Conservation (phyloP, 108 stramenopile genomes). For the Nannochloropsis oceanica region DNA sequence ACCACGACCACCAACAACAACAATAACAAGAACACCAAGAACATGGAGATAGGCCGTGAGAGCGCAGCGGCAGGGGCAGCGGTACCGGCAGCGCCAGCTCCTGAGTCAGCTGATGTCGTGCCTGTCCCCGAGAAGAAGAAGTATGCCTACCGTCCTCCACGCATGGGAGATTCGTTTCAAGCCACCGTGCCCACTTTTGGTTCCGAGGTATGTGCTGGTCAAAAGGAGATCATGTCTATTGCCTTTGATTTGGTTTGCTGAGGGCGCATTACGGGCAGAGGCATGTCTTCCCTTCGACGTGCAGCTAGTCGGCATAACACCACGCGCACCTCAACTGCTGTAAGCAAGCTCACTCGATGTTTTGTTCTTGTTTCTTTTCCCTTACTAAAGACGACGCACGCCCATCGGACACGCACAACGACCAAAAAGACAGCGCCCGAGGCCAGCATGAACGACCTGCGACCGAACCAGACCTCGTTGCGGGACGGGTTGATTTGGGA, state of each 20-base stretch:
- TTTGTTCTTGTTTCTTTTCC: background rate
- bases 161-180: background rate
- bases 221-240: no score
- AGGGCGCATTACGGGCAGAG: no score
- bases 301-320: no score
- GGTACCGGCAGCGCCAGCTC: background rate
- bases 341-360: background rate
- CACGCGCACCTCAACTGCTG: no score
- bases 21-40: no score
- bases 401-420: background rate
- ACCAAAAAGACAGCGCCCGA: background rate
- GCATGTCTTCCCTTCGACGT: no score
- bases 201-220: background rate
- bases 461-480: background rate
- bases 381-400: background rate
- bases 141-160: background rate
- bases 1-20: no score
- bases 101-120: background rate
- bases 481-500: background rate
- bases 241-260: no score
- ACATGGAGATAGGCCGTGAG: no score
- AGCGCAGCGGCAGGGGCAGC: no score
- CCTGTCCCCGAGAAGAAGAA: background rate
- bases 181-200: background rate
- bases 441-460: background rate